These are phyloP conservation scores for Ophiosphaerella korrae DNA, from an alignment of 2,329 filamentous ascomycete species.

Conservation along the genomic window DNA sequence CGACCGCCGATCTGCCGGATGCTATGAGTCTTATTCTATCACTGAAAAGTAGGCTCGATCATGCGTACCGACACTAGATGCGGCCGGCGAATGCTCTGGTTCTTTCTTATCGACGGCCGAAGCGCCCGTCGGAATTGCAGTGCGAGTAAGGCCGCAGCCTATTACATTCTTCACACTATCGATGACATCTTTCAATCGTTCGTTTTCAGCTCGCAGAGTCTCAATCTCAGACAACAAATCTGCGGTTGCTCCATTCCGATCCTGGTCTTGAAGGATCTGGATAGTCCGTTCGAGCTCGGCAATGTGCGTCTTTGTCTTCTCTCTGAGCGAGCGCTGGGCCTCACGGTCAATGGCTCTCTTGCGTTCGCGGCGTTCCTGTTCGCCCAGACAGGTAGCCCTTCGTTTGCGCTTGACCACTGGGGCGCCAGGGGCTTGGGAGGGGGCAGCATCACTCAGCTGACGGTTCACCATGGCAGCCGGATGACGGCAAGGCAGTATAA, in stretches of 20 bases:
- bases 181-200: conserved; percentile 39
- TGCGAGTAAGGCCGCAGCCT: conserved; percentile 26
- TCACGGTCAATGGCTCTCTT: conserved; percentile 46
- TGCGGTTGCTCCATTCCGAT: conserved; percentile 38
- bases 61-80: conserved; percentile 34
- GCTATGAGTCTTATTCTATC: conserved; percentile 26
- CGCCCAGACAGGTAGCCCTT: conserved; percentile 40
- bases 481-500: conserved; percentile 11
- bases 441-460: conserved; percentile 28
- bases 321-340: conserved; percentile 41
- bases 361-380: conserved; percentile 41
- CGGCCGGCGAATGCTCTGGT: conserved; percentile 20
- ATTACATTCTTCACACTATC: conserved; percentile 42
- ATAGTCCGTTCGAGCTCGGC: conserved; percentile 45
- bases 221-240: conserved; percentile 42
- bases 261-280: conserved; percentile 40
- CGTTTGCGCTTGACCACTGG: conserved; percentile 42
- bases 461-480: conserved; percentile 31
- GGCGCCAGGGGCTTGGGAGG: conserved; percentile 23
- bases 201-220: conserved; percentile 39
- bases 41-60: conserved; percentile 2
- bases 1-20: conserved; percentile 29
- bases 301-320: conserved; percentile 47
- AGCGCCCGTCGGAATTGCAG: conserved; percentile 1
- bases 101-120: conserved; percentile 7